Conservation (phyloP, 345 rosid genomes). For the Stellera chamaejasme region DNA sequence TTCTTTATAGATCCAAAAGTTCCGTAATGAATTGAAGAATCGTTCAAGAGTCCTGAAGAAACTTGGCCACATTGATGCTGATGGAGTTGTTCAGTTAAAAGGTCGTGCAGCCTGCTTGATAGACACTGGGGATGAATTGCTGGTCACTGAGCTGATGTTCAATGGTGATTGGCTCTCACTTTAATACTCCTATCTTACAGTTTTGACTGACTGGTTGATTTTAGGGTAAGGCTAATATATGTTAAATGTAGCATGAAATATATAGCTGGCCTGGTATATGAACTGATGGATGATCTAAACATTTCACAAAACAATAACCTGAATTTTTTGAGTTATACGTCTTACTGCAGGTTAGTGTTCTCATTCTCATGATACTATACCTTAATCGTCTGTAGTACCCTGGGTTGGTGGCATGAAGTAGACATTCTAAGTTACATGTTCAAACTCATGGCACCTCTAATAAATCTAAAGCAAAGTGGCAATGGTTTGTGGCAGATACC, state of each 20-base stretch:
- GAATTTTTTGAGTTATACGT: not conserved
- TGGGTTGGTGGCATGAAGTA: too few relatives aligned
- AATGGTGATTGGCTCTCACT: conserved; percentile 43
- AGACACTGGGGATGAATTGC: conserved; percentile 98
- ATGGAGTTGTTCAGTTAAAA: conserved; percentile 82
- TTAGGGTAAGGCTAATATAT: too few relatives aligned
- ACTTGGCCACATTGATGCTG: conserved; percentile 88
- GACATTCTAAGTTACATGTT: too few relatives aligned
- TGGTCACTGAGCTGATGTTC: conserved; percentile 96
- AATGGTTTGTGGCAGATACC: too few relatives aligned
- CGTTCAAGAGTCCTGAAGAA: conserved; percentile 90
- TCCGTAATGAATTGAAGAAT: conserved; percentile 87
- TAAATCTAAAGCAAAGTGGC: too few relatives aligned
- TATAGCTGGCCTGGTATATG: not conserved
- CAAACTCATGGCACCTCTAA: too few relatives aligned
- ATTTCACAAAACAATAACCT: conserved; percentile 3
- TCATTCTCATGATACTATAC: too few relatives aligned
- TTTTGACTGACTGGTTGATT: too few relatives aligned
- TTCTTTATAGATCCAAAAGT: conserved; percentile 76
- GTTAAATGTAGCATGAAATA: too few relatives aligned
- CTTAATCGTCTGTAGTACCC: too few relatives aligned
- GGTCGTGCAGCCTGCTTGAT: conserved; percentile 99
- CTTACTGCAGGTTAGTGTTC: too few relatives aligned
- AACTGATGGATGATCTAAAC: not conserved
- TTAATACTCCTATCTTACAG: not conserved